Evolutionary conservation across 352 stramenopile species (phyloP), one percentile per base, ranked within the genome.

Genomic region (Phytophthora meadii): DNA sequence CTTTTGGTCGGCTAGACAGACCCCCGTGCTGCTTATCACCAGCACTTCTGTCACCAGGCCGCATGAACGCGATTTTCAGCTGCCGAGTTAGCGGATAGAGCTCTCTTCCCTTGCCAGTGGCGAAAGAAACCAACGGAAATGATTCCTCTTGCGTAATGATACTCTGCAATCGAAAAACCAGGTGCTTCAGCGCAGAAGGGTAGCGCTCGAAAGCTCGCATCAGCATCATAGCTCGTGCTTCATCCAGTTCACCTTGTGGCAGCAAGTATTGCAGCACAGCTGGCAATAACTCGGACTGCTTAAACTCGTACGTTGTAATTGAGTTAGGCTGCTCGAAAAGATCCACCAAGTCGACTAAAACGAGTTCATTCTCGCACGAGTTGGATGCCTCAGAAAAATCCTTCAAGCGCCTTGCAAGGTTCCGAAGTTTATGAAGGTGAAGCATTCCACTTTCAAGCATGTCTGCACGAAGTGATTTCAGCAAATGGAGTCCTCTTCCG

Each of bases 281-380:
- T 27, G 83, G 77, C 7, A 95, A 72, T 1, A 95, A 61, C 44
- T 87, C 73, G 2, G 86, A 95, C 36, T 93, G 86, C 50, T 92
- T 93, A 61, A 95, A 92, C 48, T 95, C 87, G 30, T 92, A 91
- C 1, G 83, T 88, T 19, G 87, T 95, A 44, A 95, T 90, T 10
- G 81, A 84, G 52, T 89, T 88, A 32, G 81, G 66, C 44, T 92
- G 74, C 19, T 92, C 82, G 50, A 94, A 90, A 24, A 94, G 63
- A 46, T 94, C 86, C 34, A 92, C 79, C 19, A 94, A 68, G 63
- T 92, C 86, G 11, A 88, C 60, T 15, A 93, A 65, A 24, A 86
- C 72, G 9, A 90, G 58, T n/a, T 90, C 70, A 40, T 75, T 76
- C 17, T 90, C 77, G 15, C 72, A 47, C 11, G 32, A 32, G 2